These are phyloP conservation scores for Fusarium sp. DNA, from an alignment of 2,329 filamentous ascomycete species.

Conservation along the genomic window DNA sequence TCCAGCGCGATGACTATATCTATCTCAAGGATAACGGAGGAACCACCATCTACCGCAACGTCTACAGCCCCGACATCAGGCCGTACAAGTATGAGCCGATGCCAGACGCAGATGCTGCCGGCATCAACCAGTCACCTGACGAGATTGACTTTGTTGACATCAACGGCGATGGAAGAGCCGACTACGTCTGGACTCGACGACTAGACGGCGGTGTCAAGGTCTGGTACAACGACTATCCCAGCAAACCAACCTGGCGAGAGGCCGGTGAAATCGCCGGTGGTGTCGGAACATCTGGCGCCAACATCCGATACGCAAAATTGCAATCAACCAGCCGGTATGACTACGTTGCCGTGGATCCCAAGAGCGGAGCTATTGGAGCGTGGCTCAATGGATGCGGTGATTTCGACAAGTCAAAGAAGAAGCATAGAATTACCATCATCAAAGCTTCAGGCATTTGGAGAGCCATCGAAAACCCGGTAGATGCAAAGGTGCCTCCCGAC, in stretches of 20 bases:
- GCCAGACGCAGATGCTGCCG: conserved; percentile 5
- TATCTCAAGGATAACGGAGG: conserved; percentile 10
- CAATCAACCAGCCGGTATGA: not conserved
- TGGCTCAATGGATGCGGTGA: conserved; percentile 22
- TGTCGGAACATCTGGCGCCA: conserved; percentile 12
- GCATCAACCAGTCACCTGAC: not conserved
- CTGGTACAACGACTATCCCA: conserved; percentile 21
- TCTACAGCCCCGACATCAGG: not conserved
- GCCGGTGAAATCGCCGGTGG: not conserved
- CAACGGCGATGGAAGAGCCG: conserved; percentile 13
- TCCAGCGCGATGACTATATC: conserved; percentile 12
- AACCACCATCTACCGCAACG: conserved; percentile 3
- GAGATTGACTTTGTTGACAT: conserved; percentile 18
- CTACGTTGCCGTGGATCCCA: conserved; percentile 19
- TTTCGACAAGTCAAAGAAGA: conserved; percentile 5
- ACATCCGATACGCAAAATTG: conserved; percentile 8
- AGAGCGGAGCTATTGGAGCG: conserved; percentile 5
- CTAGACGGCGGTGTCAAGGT: conserved; percentile 12
- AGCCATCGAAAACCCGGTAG: not conserved
- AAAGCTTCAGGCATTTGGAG: not conserved
- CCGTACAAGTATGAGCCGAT: not conserved
- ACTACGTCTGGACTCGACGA: conserved; percentile 8
- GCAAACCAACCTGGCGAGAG: conserved; percentile 9
- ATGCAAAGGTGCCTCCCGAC: not conserved
- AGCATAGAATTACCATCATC: not conserved